These are phyloP conservation scores for Epichloe scottii DNA, from an alignment of 2,329 filamentous ascomycete genomes.

Conservation along the genomic window DNA sequence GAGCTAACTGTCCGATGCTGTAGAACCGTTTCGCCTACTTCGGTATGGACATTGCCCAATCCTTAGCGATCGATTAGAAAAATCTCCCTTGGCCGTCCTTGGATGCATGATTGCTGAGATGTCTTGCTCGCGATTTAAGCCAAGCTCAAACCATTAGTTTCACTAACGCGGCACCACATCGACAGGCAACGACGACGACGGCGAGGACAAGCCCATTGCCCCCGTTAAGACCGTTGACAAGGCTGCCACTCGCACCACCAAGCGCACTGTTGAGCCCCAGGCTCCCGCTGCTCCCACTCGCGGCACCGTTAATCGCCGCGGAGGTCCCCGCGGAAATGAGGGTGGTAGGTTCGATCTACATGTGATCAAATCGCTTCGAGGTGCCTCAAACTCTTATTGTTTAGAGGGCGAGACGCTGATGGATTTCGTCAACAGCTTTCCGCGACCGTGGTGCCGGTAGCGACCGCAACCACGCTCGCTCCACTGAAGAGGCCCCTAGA, in stretches of 20 bases:
- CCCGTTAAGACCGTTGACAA: conserved; percentile 87
- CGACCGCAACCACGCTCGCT: conserved; percentile 69
- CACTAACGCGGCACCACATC: conserved; percentile 7
- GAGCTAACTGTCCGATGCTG: neutral
- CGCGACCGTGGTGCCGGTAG: conserved; percentile 75
- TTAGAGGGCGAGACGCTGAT: neutral
- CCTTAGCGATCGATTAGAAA: conserved; percentile 11
- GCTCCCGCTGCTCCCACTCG: conserved; percentile 49
- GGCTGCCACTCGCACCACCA: conserved; percentile 57
- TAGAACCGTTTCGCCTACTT: conserved; percentile 98
- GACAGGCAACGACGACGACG: conserved; percentile 46
- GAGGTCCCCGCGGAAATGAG: conserved; percentile 63
- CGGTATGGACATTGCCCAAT: conserved; percentile 49
- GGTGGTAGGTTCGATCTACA: conserved; percentile 54
- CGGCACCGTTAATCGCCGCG: conserved; percentile 36
- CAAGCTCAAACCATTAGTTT: neutral
- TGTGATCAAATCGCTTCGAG: neutral
- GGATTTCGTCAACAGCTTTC: conserved; percentile 49
- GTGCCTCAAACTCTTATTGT: neutral
- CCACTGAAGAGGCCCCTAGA: conserved; percentile 54
- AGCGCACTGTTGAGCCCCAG: conserved; percentile 76
- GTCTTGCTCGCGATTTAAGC: neutral
- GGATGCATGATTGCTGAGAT: neutral
- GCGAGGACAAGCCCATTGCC: conserved; percentile 60
- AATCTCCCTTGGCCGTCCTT: neutral